Evolutionary conservation across 1,284 basidiomycete genomes (phyloP).

Genomic region (Cryptococcus wingfieldii): DNA sequence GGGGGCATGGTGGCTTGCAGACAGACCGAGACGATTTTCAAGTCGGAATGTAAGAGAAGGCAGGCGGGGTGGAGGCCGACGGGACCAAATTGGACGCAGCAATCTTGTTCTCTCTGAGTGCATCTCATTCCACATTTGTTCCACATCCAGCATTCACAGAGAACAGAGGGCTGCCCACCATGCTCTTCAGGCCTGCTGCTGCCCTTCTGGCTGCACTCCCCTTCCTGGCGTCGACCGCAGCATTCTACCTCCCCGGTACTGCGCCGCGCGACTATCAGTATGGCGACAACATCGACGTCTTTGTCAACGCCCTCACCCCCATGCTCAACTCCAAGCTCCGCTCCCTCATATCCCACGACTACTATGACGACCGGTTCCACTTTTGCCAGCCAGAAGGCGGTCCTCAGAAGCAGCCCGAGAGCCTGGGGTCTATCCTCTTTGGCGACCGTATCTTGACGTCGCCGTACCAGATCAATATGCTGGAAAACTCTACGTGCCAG

Average conservation of each 20-base stretch:
- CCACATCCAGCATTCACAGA: background rate
- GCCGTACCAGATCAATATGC: conserved; percentile 61
- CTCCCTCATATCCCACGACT: conserved; percentile 40
- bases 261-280: conserved; percentile 71
- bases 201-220: conserved; percentile 6
- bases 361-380: conserved; percentile 57
- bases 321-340: conserved; percentile 77
- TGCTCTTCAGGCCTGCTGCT: conserved; percentile 13
- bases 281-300: conserved; percentile 69
- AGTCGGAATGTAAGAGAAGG: too few relatives aligned
- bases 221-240: conserved; percentile 40
- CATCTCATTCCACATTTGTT: too few relatives aligned
- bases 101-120: too few relatives aligned
- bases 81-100: too few relatives aligned
- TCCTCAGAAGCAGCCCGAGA: conserved; percentile 75
- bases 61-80: too few relatives aligned
- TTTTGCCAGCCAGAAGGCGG: conserved; percentile 81
- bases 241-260: conserved; percentile 67
- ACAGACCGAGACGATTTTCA: too few relatives aligned
- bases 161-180: conserved; percentile 1
- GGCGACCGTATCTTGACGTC: conserved; percentile 94
- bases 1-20: too few relatives aligned
- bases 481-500: conserved; percentile 60
- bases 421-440: conserved; percentile 87
- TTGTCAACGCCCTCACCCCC: conserved; percentile 76